Conservation (phyloP, 345 rosid genomes). For the Excoecaria cochinchinensis region DNA sequence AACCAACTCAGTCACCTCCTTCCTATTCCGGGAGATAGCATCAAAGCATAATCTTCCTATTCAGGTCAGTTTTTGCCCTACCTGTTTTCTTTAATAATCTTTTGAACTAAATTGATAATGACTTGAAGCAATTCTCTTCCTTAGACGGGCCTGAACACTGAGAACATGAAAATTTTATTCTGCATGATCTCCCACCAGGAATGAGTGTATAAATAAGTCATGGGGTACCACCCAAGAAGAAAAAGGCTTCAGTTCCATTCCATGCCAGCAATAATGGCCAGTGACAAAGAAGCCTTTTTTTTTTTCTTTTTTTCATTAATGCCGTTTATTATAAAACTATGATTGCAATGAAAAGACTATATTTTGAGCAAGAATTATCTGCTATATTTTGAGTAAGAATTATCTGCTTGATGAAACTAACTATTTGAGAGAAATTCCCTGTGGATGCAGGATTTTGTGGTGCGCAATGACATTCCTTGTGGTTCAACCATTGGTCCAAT, state of each 20-base stretch:
- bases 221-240: neutral
- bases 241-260: neutral
- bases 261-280: neutral
- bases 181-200: neutral
- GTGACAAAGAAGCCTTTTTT: neutral
- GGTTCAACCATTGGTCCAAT: constrained; percentile 99
- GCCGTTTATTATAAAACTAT: neutral
- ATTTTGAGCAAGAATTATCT: neutral
- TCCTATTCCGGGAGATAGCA: constrained; percentile 84
- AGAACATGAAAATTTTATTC: neutral
- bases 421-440: constrained; percentile 11
- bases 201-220: neutral
- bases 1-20: constrained; percentile 84
- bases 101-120: neutral
- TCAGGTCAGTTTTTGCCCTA: constrained; percentile 48
- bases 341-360: neutral
- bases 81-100: neutral
- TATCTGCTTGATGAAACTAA: neutral
- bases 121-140: neutral
- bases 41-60: constrained; percentile 63
- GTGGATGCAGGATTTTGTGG: constrained; percentile 77
- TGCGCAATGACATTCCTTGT: constrained; percentile 90
- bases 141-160: neutral
- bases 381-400: too few species aligned
- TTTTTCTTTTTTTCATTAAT: neutral